These are phyloP conservation scores for Teunomyces panamensis DNA, from an alignment of 805 yeast genomes.

Conservation along the genomic window DNA sequence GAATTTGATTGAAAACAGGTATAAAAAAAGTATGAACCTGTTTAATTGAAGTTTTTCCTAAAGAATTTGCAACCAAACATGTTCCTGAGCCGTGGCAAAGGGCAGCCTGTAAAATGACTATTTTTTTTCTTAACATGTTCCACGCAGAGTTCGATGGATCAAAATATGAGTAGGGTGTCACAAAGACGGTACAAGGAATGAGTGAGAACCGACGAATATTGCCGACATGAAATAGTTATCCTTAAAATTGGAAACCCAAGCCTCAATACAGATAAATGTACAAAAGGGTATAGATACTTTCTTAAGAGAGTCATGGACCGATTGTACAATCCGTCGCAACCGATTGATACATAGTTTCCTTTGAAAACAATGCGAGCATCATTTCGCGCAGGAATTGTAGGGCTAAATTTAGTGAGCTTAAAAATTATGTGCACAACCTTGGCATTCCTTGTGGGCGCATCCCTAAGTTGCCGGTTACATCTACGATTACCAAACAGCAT, in stretches of 20 bases:
- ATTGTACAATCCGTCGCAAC: neutral
- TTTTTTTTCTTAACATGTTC: too few relatives aligned
- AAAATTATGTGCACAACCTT: neutral
- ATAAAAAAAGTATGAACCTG: too few relatives aligned
- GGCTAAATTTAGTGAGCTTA: neutral
- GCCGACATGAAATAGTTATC: too few relatives aligned
- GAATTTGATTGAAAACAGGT: too few relatives aligned
- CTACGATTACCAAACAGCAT: neutral
- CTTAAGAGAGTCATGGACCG: neutral
- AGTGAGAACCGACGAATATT: too few relatives aligned
- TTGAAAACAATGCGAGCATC: neutral
- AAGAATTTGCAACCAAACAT: neutral
- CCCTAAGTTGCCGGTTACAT: conserved; percentile 1
- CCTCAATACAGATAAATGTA: too few relatives aligned
- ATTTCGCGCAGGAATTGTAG: neutral
- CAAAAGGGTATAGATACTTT: too few relatives aligned
- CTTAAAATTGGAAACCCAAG: too few relatives aligned
- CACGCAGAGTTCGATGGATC: too few relatives aligned
- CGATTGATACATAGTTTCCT: neutral
- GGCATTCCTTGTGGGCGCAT: conserved; percentile 1
- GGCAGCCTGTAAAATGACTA: neutral
- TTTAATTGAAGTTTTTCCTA: neutral
- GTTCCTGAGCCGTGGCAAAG: neutral
- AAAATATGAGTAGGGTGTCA: too few relatives aligned
- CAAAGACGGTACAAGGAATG: too few relatives aligned